A percentile compares a stretch with the other conserved stretches of the same genome.
Conservation (phyloP, 1,284 basidiomycete species). For the Inonotus obliquus region DNA sequence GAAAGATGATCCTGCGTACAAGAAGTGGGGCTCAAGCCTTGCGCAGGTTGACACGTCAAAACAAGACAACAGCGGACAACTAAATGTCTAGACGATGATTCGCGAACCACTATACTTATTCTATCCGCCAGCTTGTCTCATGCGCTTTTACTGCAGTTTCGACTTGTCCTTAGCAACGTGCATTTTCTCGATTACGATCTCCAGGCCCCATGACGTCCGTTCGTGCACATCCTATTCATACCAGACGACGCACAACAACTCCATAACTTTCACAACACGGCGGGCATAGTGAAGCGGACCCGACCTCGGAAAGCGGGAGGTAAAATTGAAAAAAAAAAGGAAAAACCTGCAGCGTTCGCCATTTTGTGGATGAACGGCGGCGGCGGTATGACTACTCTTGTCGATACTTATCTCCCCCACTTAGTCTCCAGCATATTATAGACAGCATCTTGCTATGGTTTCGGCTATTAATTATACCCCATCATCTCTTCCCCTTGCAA, state of each 20-base stretch:
- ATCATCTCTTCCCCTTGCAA: neutral
- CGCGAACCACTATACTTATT: neutral
- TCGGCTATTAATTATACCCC: no score
- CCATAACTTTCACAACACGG: neutral
- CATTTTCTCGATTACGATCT: no score
- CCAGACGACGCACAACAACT: neutral
- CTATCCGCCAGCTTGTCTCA: neutral
- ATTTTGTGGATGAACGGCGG: no score
- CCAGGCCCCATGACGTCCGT: neutral
- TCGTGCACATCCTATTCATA: neutral
- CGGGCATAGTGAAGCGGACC: neutral
- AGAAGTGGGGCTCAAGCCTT: slow-evolving; percentile 32
- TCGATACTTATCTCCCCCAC: no score
- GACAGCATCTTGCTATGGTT: no score
- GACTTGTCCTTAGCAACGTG: no score
- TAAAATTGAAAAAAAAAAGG: no score
- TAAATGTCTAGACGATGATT: neutral
- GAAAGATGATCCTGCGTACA: slow-evolving; percentile 41
- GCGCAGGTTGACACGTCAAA: neutral
- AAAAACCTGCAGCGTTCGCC: no score
- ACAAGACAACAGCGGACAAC: neutral
- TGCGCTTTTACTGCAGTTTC: neutral
- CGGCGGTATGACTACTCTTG: no score
- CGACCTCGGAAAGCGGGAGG: no score
- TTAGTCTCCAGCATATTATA: no score